Evolutionary conservation across 139 green algal genomes (phyloP), one percentile per base, ranked within the genome.

Genomic region (Asterochloris sp.): DNA sequence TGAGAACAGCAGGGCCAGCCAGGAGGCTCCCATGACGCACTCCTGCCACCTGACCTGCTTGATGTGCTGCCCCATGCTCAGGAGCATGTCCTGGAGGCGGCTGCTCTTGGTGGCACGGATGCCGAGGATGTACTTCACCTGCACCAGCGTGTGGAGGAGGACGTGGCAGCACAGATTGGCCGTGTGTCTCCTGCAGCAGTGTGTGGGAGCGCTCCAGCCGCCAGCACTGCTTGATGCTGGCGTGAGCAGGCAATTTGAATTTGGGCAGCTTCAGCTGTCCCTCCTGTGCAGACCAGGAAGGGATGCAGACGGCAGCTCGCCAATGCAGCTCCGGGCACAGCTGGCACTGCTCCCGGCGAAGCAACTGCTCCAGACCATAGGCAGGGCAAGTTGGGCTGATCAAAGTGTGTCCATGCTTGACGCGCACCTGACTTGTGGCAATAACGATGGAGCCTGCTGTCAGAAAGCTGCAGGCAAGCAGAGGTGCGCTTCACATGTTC

Each of bases 371-470:
- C 38, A 54, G 38, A 54, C 38, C 38, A 54, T 54, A 6, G 38
- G 38, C 38, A 54, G 38, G 38, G 6, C 38, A 54, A 54, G 4
- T 6, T 54, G 38, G 38, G 4, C 38, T 54, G 38, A 54, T 2
- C 38, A 2, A 54, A 54, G 38, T 54, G 38, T 54, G 38, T 54
- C 6, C n/a, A 6, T 54, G 38, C 38, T 54, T 54, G 38, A 54
- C 38, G 10, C 17, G 12, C 13, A 85, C 82, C 82, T 82, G 82
- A 19, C 74, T 78, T 13, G 71, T 38, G n/a, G 64, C 78, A 75
- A 85, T 85, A 47, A 85, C 78, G 24, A 85, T 71, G 26, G 92
- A 89, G 19, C 90, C 92, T 0, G 82, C 88, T 17, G 90, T 95
- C 64, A 85, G 75, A 88, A 97, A 97, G 74, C 38, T 54, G 38